Evolutionary conservation across 768 basidiomycete genomes (phyloP).

Genomic region (Russula ochroleuca): DNA sequence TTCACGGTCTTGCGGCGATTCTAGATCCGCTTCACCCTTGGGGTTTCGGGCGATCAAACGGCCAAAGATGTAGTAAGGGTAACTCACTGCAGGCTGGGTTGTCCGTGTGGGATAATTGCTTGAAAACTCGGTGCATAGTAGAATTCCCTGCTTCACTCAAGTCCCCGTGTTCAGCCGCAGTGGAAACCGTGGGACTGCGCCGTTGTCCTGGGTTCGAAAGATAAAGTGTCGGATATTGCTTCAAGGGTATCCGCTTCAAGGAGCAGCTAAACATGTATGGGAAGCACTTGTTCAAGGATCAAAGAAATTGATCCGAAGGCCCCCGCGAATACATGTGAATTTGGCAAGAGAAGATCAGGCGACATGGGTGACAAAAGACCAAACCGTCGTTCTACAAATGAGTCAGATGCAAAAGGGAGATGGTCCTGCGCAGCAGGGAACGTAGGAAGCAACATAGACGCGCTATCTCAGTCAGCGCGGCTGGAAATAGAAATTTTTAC

Average conservation of each 20-base stretch:
- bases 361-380: not conserved
- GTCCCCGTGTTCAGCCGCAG: not conserved
- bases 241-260: not conserved
- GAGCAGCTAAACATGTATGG: not conserved
- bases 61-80: not conserved
- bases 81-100: too few species aligned
- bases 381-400: not conserved
- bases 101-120: too few species aligned
- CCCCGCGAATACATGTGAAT: not conserved
- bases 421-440: not conserved
- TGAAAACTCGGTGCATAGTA: too few species aligned
- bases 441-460: not conserved
- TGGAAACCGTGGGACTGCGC: conserved; percentile 8
- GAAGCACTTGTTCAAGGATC: not conserved
- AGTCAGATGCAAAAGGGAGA: not conserved
- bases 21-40: not conserved
- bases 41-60: not conserved
- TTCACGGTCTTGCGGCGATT: conserved; percentile 1
- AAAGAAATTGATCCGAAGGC: not conserved
- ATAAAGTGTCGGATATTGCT: not conserved
- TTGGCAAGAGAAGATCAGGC: not conserved
- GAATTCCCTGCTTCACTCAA: not conserved
- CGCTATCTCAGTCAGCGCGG: not conserved
- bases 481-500: not conserved
- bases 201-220: not conserved